Evolutionary conservation across 768 basidiomycete species (phyloP).

Genomic region (Hygrocybe punicea): DNA sequence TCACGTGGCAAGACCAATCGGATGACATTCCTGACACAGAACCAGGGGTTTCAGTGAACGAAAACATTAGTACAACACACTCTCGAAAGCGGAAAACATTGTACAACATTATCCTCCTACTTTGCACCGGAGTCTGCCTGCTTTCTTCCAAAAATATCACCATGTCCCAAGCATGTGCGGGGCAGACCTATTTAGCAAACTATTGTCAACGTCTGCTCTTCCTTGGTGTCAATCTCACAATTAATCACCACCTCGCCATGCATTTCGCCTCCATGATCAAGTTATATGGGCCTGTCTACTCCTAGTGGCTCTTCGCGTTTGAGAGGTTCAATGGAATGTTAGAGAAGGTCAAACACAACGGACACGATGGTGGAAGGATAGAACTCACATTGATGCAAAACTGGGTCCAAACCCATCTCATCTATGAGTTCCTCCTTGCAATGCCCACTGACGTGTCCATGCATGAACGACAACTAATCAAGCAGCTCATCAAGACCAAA

Average conservation of each 20-base stretch:
- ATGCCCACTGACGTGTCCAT: conserved; percentile 14
- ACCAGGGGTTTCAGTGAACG: conserved; percentile 19
- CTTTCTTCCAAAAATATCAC: conserved; percentile 20
- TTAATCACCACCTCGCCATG: conserved; percentile 31
- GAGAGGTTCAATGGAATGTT: conserved; percentile 36
- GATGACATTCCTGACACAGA: conserved; percentile 17
- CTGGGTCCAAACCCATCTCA: conserved; percentile 13
- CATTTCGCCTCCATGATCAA: conserved; percentile 23
- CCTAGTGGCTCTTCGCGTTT: conserved; percentile 37
- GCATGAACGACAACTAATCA: conserved; percentile 9
- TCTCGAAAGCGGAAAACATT: conserved; percentile 11
- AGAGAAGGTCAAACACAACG: conserved; percentile 31
- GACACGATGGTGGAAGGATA: conserved; percentile 28
- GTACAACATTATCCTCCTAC: conserved; percentile 14
- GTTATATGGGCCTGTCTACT: conserved; percentile 31
- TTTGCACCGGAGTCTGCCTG: conserved; percentile 20
- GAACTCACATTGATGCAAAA: conserved; percentile 26
- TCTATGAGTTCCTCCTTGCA: conserved; percentile 21
- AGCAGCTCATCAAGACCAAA: conserved; percentile 14
- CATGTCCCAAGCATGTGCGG: conserved; percentile 20
- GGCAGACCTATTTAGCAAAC: conserved; percentile 21
- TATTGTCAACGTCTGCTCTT: conserved; percentile 13
- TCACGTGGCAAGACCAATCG: conserved; percentile 17
- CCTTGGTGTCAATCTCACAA: conserved; percentile 16
- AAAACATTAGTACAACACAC: conserved; percentile 13